Conservation (phyloP, 2,329 filamentous ascomycete genomes). For the Diaporthe citri region DNA sequence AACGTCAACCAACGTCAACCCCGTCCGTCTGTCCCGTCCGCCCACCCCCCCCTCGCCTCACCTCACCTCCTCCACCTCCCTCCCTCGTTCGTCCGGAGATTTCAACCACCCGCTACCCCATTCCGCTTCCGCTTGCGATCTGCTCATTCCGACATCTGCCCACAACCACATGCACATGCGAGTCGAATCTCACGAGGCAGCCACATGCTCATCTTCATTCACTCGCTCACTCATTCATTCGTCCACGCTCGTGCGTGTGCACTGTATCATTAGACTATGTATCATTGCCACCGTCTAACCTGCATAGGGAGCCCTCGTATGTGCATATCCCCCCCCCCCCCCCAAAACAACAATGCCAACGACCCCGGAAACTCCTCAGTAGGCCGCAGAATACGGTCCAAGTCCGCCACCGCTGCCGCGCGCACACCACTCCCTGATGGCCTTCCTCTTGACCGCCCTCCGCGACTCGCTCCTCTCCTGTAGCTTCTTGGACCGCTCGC, state of each 20-base stretch:
- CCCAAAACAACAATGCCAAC: slow-evolving; percentile 17
- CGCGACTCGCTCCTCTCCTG: slow-evolving; percentile 25
- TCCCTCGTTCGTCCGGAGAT: neutral
- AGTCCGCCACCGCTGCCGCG: slow-evolving; percentile 23
- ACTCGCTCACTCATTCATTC: neutral
- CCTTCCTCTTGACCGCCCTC: slow-evolving; percentile 26
- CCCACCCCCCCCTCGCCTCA: neutral
- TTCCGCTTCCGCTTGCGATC: neutral
- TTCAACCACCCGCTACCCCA: slow-evolving; percentile 2
- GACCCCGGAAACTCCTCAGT: neutral
- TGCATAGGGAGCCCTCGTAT: neutral
- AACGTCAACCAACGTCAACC: slow-evolving; percentile 3
- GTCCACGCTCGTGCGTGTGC: neutral
- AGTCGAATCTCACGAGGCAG: slow-evolving; percentile 18
- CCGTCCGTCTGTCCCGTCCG: neutral
- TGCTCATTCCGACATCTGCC: slow-evolving; percentile 3
- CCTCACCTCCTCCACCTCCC: neutral
- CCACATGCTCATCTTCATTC: slow-evolving; percentile 19
- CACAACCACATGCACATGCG: slow-evolving; percentile 11
- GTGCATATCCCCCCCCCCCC: slow-evolving; percentile 5
- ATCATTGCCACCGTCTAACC: neutral
- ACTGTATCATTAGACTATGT: neutral
- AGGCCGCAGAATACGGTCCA: slow-evolving; percentile 28
- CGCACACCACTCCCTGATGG: slow-evolving; percentile 31
- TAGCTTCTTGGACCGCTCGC: neutral